Evolutionary conservation across 2,329 filamentous ascomycete species (phyloP), one percentile per base, ranked within the genome.

Genomic region (Beauveria rudraprayagi): DNA sequence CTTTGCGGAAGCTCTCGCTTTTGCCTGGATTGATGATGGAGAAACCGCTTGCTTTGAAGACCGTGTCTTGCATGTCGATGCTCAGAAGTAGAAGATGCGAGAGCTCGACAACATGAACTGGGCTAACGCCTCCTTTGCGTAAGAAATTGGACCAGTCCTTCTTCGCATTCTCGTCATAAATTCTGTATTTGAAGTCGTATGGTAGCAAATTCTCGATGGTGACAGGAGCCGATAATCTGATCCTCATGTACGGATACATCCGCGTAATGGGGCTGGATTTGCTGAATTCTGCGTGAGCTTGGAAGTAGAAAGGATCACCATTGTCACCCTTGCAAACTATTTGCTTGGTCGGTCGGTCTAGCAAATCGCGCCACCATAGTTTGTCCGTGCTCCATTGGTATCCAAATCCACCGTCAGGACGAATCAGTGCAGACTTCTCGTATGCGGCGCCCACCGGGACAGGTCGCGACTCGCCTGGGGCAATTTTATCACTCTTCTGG

Each of bases 121-220:
- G 95, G 71, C 94, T 99, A 61, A 97, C 88, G 16, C 95, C 95
- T 28, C 95, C 94, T 74, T 97, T 97, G 61, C 94, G 86, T 52
- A 99, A 78, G 76, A 99, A 99, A 72, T 99, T 99, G 5, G 91
- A 95, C 94, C 94, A 99, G 72, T 99, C 94, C 72, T 95, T 96
- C 79, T 93, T 95, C 0, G 92, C 97, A 72, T 96, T 95, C 77
- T 95, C 97, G 78, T 99, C 94, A 70, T 97, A 99, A 60, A 99
- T 97, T 60, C 93, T 87, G 73, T 99, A 99, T 75, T 99, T 97
- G 84, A 99, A 99, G 74, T 99, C 94, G 70, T 94, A 97, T 0
- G 94, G 94, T 43, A 99, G 77, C 48, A 99, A 78, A 66, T 99
- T 99, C 73, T 99, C 93, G 5, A 99, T 82, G 55, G 96, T 93